Evolutionary conservation across 2,329 filamentous ascomycete genomes (phyloP), one percentile per base, ranked within the genome.

Genomic region (Colletotrichum aenigma): DNA sequence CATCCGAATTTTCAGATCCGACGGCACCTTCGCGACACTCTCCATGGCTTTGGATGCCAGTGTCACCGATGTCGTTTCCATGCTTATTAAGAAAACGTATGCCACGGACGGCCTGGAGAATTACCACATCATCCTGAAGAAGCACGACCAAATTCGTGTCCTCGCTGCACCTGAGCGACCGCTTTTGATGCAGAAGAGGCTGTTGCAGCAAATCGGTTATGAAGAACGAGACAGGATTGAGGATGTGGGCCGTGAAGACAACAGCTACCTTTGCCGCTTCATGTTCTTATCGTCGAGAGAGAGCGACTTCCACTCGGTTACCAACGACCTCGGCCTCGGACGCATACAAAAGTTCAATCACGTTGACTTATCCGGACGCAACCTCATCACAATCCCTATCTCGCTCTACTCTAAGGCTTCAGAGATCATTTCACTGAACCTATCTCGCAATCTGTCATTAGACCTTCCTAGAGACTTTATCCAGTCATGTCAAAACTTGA

Each of bases 391-490:
- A 9, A 98, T 99, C 70, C 97, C 97, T 5, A 98, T 99, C 79
- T 94, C 94, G 0, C 91, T 99, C 13, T 98, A 98, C 85, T 95
- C 95, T 76, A 97, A 96, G 83, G 95, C 96, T 1, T 89, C 92
- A 13, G 97, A 99, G 81, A 98, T 99, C 79, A 96, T 98, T 71
- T 97, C 96, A 1, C 90, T 99, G 52, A 98, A 99, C 81, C 88
- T 99, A 12, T 98, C 97, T 2, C 92, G 95, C 48, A 99, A 99
- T 80, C 87, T 98, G 60, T 97, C 96, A 0, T 89, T 99, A 32
- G 95, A 98, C 80, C 93, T 99, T 16, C 97, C 97, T 0, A 95
- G 96, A 81, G 97, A 99, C 84, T 99, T 99, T 82, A 96, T 99
- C 71, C 95, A 98, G 83, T 94, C 95, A 32, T 99, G 97, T 85